A percentile compares a stretch with the other conserved stretches of the same genome.
Conservation (phyloP, 2,329 filamentous ascomycete genomes). For the Ophiostoma ips region DNA sequence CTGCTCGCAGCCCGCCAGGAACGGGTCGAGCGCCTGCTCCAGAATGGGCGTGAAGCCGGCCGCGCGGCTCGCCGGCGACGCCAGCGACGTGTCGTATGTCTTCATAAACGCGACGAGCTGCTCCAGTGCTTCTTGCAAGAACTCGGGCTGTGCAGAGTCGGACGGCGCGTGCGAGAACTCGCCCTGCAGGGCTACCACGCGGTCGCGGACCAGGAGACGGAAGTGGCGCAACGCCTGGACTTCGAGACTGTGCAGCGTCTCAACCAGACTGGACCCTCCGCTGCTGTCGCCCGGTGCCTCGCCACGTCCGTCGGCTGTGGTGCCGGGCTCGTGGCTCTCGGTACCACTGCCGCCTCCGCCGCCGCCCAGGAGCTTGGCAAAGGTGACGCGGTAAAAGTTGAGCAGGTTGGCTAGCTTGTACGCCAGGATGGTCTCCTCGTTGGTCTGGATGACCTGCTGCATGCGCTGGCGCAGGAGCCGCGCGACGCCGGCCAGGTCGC, state of each 20-base stretch:
- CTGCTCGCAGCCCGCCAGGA: conserved; percentile 59
- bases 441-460: conserved; percentile 82
- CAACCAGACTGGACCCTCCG: conserved; percentile 56
- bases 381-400: conserved; percentile 78
- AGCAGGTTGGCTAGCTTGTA: conserved; percentile 87
- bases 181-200: conserved; percentile 58
- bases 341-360: neutral
- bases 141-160: conserved; percentile 67
- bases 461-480: conserved; percentile 78
- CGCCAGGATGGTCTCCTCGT: conserved; percentile 75
- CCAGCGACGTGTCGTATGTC: conserved; percentile 72
- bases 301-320: too few relatives aligned
- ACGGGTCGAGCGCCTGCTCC: conserved; percentile 71
- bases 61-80: conserved; percentile 42
- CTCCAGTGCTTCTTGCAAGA: conserved; percentile 66
- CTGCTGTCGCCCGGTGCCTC: conserved; percentile 14
- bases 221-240: conserved; percentile 72
- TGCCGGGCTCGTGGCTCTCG: neutral
- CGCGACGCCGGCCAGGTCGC: conserved; percentile 67
- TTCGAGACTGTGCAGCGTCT: conserved; percentile 54
- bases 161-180: conserved; percentile 55
- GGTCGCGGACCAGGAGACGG: conserved; percentile 64
- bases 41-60: conserved; percentile 63
- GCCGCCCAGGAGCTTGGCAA: conserved; percentile 58
- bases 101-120: conserved; percentile 68